Conservation (phyloP, 2,329 filamentous ascomycete genomes). For the Rhinocladiella similis region DNA sequence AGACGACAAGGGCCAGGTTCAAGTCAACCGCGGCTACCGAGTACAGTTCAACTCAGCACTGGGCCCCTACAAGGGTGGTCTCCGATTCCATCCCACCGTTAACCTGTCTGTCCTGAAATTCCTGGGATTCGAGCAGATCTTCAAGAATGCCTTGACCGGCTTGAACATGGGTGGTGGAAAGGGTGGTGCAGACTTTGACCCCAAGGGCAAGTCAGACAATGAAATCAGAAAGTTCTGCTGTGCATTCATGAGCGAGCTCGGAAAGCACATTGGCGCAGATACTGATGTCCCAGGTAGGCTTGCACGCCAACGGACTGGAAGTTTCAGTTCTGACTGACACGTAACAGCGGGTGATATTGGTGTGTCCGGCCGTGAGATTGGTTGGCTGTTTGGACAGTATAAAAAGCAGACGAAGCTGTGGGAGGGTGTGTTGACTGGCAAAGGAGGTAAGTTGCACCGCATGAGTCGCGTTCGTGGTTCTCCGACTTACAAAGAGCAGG, state of each 20-base stretch:
- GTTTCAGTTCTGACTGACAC: constrained; percentile 9
- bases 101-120: constrained; percentile 82
- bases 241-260: constrained; percentile 93
- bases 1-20: constrained; percentile 82
- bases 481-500: constrained; percentile 34
- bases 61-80: constrained; percentile 96
- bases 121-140: constrained; percentile 98
- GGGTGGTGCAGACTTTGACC: constrained; percentile 97
- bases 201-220: constrained; percentile 95
- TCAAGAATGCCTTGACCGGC: constrained; percentile 98
- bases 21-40: constrained; percentile 92
- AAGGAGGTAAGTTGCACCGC: constrained; percentile 59
- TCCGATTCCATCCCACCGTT: constrained; percentile 83
- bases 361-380: constrained; percentile 87
- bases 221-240: constrained; percentile 98
- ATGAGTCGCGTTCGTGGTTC: no score
- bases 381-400: constrained; percentile 93
- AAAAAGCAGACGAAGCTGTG: constrained; percentile 83
- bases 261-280: constrained; percentile 92
- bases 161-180: constrained; percentile 96
- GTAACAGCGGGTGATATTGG: constrained; percentile 83
- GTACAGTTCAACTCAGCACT: constrained; percentile 99
- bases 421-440: constrained; percentile 95
- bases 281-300: constrained; percentile 73
- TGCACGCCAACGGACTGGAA: neutral